These are phyloP conservation scores for Alternaria postmessia DNA, from an alignment of 2,329 filamentous ascomycete genomes.

Conservation along the genomic window DNA sequence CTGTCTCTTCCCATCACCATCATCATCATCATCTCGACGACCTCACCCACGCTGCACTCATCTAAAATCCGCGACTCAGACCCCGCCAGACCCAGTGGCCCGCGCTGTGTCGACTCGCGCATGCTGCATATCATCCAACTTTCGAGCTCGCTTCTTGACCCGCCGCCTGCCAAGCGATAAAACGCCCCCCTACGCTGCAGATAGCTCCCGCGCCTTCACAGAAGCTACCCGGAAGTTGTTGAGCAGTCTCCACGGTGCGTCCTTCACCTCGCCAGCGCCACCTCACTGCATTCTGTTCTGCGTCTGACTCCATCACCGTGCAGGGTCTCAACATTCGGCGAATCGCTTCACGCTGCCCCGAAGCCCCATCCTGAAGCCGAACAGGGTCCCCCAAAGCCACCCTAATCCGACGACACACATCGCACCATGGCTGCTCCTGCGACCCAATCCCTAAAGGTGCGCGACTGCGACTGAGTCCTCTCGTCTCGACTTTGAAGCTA, in stretches of 20 bases:
- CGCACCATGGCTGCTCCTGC: slow-evolving; percentile 76
- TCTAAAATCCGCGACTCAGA: slow-evolving; percentile 18
- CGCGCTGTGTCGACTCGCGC: slow-evolving; percentile 31
- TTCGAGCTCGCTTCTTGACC: slow-evolving; percentile 43
- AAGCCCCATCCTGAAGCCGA: slow-evolving; percentile 31
- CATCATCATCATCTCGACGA: neutral
- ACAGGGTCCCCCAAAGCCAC: slow-evolving; percentile 33
- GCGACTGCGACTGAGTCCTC: slow-evolving; percentile 1
- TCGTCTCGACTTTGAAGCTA: slow-evolving; percentile 17
- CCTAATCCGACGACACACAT: slow-evolving; percentile 34
- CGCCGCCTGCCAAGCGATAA: slow-evolving; percentile 47
- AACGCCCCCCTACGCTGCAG: slow-evolving; percentile 46
- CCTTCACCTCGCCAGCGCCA: slow-evolving; percentile 10
- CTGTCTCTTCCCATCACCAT: slow-evolving; percentile 16
- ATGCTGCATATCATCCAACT: slow-evolving; percentile 23
- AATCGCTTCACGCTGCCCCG: slow-evolving; percentile 24
- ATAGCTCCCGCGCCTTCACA: slow-evolving; percentile 35
- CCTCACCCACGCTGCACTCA: neutral
- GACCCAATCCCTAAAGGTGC: slow-evolving; percentile 91
- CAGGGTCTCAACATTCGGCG: slow-evolving; percentile 22
- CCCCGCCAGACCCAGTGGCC: slow-evolving; percentile 25
- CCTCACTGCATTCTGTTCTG: slow-evolving; percentile 12
- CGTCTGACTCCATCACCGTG: slow-evolving; percentile 15
- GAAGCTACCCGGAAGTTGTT: slow-evolving; percentile 28
- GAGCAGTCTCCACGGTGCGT: slow-evolving; percentile 29